phyloP scores from a whole-genome alignment of 768 basidiomycete genomes.

The Pisolithus orientalis region DNA sequence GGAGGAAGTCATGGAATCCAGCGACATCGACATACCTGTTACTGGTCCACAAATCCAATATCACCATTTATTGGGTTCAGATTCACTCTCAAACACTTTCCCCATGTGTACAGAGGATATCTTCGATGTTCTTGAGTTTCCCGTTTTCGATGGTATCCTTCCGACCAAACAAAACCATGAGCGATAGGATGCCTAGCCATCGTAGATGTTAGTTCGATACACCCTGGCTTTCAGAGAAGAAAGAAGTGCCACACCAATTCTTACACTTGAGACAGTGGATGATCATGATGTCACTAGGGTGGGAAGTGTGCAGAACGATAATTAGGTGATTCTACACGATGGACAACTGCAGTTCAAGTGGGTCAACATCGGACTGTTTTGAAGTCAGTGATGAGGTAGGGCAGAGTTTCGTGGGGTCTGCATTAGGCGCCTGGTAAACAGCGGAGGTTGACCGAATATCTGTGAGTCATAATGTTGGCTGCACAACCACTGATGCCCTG shows the following conservation, averaged over 20 bases:
- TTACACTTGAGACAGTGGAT: constrained; percentile 70
- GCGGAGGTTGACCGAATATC: constrained; percentile 10
- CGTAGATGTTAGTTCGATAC: not conserved
- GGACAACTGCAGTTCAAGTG: constrained; percentile 55
- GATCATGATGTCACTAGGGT: constrained; percentile 83
- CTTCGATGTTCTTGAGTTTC: constrained; percentile 73
- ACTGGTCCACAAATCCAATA: constrained; percentile 43
- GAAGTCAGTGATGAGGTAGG: constrained; percentile 5
- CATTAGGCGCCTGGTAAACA: constrained; percentile 8
- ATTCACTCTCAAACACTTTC: constrained; percentile 60
- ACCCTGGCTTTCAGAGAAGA: constrained; percentile 43
- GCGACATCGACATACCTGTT: not conserved
- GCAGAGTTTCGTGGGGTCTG: constrained; percentile 11
- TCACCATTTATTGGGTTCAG: constrained; percentile 19
- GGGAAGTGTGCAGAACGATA: constrained; percentile 82
- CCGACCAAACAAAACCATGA: constrained; percentile 87
- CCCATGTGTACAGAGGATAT: constrained; percentile 70
- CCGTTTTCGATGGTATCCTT: constrained; percentile 73
- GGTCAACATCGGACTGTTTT: constrained; percentile 26
- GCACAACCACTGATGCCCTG: constrained; percentile 28
- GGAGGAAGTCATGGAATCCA: too few relatives aligned
- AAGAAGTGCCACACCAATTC: too few relatives aligned
- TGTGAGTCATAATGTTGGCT: constrained; percentile 30
- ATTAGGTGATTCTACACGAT: too few relatives aligned
- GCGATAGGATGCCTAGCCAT: constrained; percentile 77